phyloP scores from a whole-genome alignment of 2,329 filamentous ascomycete species.

The Cercospora sp. region DNA sequence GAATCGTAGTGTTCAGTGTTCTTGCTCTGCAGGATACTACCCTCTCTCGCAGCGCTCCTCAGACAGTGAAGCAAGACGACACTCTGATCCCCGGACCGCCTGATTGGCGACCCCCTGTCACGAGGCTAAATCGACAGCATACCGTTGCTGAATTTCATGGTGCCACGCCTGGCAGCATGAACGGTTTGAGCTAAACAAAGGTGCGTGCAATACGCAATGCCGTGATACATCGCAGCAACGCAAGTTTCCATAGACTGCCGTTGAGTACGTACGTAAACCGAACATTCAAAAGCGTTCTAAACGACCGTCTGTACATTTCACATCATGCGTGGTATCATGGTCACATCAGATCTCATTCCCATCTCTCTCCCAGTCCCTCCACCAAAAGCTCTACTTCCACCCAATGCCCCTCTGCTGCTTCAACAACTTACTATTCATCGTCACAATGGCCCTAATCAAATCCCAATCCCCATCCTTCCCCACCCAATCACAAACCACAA shows the following conservation, averaged over 20 bases:
- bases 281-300: not conserved
- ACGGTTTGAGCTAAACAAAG: not conserved
- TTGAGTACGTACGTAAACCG: not conserved
- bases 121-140: no score
- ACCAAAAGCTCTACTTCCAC: constrained; percentile 18
- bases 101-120: no score
- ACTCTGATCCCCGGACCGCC: no score
- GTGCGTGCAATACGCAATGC: not conserved
- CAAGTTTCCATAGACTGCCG: not conserved
- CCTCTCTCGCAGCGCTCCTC: no score
- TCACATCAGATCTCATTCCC: not conserved
- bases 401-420: constrained; percentile 27
- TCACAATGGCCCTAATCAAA: constrained; percentile 79
- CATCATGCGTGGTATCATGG: not conserved
- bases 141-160: no score
- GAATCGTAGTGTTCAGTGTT: no score
- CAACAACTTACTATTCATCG: constrained; percentile 65
- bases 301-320: not conserved
- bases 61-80: no score
- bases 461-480: constrained; percentile 88
- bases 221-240: not conserved
- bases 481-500: constrained; percentile 93
- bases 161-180: not conserved
- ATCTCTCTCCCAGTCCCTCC: not conserved
- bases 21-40: no score